Evolutionary conservation across 2,329 filamentous ascomycete species (phyloP), one percentile per base, ranked within the genome.

Genomic region (Fusarium continuum): DNA sequence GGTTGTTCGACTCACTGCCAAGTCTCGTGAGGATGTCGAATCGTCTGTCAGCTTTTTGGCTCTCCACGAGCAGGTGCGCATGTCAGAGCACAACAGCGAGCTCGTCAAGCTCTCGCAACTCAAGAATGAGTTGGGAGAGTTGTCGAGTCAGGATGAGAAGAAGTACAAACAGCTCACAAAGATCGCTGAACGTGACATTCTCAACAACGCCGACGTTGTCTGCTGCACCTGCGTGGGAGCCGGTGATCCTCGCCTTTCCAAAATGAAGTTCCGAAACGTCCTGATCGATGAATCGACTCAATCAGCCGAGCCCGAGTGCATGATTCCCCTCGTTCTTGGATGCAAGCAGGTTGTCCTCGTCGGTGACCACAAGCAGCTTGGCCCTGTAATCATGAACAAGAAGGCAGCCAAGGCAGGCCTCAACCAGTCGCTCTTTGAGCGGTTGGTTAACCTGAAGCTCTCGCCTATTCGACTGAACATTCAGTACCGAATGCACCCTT

Each of bases 321-420:
- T 99, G 92, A 99, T 99, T 70, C 95, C 95, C 16, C 82, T 99
- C 34, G 94, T 99, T 26, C 84, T 99, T 19, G 95, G 95, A 45
- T 99, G 95, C 83, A 99, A 99, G 80, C 95, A 99, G 77, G 93
- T 97, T 44, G 95, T 99, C n/a, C 85, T 99, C 29, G 95, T 99
- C 35, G 95, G 95, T 74, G 95, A 99, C 74, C 95, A 99, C 78
- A 96, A 98, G 77, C 95, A 99, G 76, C 87, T 99, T 65, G 95
- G 95, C 1, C 95, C 95, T 2, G 95, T 99, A 71, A 98, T 99
- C 74, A 99, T 99, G 94, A 99, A 99, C 84, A 99, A 99, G 85
- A 98, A 98, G 79, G 95, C 95, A 13, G 95, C 95, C 61, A 98
- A 98, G 79, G 95, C 95, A 51, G 95, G 95, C 60, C 83, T 99